Base-by-base conservation (phyloP, 805 yeast species). In the Candida peoriensis region DNA sequence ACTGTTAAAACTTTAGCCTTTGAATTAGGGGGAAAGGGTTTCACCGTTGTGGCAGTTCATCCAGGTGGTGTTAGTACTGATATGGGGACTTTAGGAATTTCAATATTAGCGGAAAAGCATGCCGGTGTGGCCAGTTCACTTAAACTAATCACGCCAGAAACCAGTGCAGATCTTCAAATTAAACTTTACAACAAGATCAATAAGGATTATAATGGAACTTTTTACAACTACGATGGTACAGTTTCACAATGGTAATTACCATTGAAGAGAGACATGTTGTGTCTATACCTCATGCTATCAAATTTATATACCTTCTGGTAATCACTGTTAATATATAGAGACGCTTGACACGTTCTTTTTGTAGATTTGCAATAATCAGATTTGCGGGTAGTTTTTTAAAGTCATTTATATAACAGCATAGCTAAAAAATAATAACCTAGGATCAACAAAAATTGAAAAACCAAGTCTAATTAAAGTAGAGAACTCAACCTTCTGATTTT, bases 11-110 rank as follows among this genome's bases (percentile, higher is more conserved):
- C 49, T 16, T 21, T 64, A 20, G 36, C 55, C 25, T 11, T n/a
- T 20, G 66, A 63, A 33, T 31, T 54, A 20, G 33, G 28, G 14
- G 27, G 23, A 2, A 54, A 57, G 26, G 57, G 50, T 2, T 60
- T 52, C 38, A 52, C 44, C 10, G 48, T 57, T 31, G 42, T 60
- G n/a, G 43, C 63, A 13, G 14, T 63, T 11, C 63, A 61, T 33
- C 72, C 72, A 1, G 70, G 72, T 28, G 28, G 51, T 12, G 68
- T 66, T 10, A 16, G 38, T 13, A 60, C 63, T 21, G 68, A 64
- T 33, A 52, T 57, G 59, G 57, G 50, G 4, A 34, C 30, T 20
- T 26, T 24, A 2, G 13, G 25, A 22, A 20, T 30, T 18, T 22
- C 15, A 11, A 8, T 16, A 12, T 6, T 14, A 18, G 4, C 14